Evolutionary conservation across 2,329 filamentous ascomycete genomes (phyloP).

Genomic region (Seiridium cupressi): DNA sequence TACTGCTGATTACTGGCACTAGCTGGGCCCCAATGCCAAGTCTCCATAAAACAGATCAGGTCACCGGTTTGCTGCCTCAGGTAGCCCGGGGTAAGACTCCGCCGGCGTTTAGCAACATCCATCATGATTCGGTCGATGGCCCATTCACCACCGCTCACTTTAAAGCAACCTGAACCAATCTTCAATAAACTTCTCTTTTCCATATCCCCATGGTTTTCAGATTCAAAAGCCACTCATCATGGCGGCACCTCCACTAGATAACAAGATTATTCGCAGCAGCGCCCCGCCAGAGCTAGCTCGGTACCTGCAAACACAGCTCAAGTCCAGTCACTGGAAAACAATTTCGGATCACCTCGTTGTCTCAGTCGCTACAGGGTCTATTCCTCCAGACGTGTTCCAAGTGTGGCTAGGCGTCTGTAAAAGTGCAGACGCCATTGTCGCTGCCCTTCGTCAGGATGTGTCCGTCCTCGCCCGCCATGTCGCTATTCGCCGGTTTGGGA

Average conservation of each 20-base stretch:
- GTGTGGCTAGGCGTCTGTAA: slow-evolving; percentile 16
- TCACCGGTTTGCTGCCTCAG: background rate
- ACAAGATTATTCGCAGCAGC: background rate
- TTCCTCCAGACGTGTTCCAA: slow-evolving; percentile 13
- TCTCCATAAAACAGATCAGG: background rate
- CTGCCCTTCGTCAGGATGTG: slow-evolving; percentile 8
- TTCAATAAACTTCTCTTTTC: background rate
- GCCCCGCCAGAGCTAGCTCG: background rate
- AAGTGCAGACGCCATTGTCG: slow-evolving; percentile 9
- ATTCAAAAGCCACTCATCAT: too few species aligned
- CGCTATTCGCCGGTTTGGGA: slow-evolving; percentile 15
- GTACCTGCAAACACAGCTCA: slow-evolving; percentile 1
- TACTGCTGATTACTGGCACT: too few species aligned
- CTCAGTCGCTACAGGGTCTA: slow-evolving; percentile 9
- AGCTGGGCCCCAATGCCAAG: background rate
- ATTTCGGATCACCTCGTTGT: slow-evolving; percentile 8
- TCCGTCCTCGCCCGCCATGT: slow-evolving; percentile 12
- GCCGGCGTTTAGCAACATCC: too few species aligned
- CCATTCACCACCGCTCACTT: background rate
- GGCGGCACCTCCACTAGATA: background rate
- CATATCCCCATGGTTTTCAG: too few species aligned
- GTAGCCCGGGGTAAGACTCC: background rate
- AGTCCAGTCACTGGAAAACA: background rate
- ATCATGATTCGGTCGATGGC: too few species aligned
- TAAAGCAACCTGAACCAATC: background rate